A percentile compares a stretch with the other conserved stretches of the same genome.
These are phyloP conservation scores for Streptanthus diversifolius DNA, from an alignment of 345 rosid species.

Conservation along the genomic window DNA sequence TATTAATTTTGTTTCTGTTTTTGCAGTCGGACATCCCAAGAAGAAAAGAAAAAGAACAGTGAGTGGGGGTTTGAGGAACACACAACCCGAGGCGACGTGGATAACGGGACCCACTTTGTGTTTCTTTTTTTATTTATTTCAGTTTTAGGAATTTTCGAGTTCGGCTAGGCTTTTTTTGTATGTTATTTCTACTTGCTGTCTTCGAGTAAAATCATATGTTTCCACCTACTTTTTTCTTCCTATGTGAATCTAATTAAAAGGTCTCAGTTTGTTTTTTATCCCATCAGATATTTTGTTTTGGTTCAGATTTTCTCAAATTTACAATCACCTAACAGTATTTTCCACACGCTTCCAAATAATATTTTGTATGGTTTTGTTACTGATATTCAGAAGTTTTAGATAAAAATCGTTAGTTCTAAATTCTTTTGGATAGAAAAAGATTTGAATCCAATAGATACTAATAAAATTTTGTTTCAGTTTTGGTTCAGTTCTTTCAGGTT, in stretches of 20 bases:
- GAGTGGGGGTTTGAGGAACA: slow-evolving; percentile 44
- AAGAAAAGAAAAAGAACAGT: slow-evolving; percentile 30
- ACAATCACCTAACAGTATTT: neutral
- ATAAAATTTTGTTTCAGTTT: no score
- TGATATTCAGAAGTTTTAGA: no score
- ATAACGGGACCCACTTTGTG: slow-evolving; percentile 39
- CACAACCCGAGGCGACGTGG: slow-evolving; percentile 43
- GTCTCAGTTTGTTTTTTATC: neutral
- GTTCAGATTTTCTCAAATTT: neutral
- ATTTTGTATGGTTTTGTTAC: no score
- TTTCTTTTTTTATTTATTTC: slow-evolving; percentile 4
- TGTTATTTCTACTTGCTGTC: neutral
- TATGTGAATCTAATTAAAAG: neutral
- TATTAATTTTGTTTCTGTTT: neutral
- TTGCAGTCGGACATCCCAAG: slow-evolving; percentile 53
- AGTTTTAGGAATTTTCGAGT: slow-evolving; percentile 17
- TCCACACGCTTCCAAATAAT: neutral
- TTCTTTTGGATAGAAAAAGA: no score
- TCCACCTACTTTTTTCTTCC: neutral
- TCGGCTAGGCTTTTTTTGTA: slow-evolving; percentile 17
- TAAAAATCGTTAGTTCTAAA: no score
- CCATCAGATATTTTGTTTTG: neutral
- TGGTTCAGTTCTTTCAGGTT: no score
- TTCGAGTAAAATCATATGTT: slow-evolving; percentile 25
- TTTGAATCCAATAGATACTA: no score